Evolutionary conservation across 345 rosid genomes (phyloP), one percentile per base, ranked within the genome.

Genomic region (Murraya koenigii): DNA sequence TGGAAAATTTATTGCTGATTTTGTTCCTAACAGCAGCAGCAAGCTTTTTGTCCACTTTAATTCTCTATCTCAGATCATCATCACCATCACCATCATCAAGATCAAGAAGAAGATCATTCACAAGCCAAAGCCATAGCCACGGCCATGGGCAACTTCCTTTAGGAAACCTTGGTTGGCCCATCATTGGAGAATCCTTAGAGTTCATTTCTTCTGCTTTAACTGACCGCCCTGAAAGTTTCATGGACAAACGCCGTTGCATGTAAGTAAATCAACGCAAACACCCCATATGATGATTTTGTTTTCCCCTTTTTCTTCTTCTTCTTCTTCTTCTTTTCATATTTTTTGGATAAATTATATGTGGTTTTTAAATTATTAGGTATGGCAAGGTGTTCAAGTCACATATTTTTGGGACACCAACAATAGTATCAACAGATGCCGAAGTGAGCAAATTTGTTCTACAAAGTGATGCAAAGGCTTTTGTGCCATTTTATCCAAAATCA

Each of bases 381-480:
- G 99, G 99, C 47, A 93, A 90, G 82, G 97, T 97, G 87, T 97
- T 97, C 80, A 97, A 90, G 90, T 92, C 99, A 11, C 99, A 97
- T 82, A 88, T 97, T 75, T 97, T 94, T 84, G 98, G 99, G 25
- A 89, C 87, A 55, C 90, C 90, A 20, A 90, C 94, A 2, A 90
- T 97, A 2, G 92, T 97, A 22, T 96, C 99, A 41, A 94, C 97
- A 70, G 99, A 97, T 82, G 93, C 92, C 77, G 97, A 91, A 80
- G 94, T 97, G 82, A 97, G 88, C 84, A 90, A 82, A 78, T 76
- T 89, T 52, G 91, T 97, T 74, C 90, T 97, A 14, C 99, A 92
- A 64, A 92, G 98, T 80, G 98, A 92, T 80, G 83, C 95, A 19
- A 90, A 87, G 75, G 39, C 86, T 13, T 97, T 96, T 76, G 98